phyloP scores from a whole-genome alignment of 164 flowering plant genomes.

The Chimonanthus praecox region DNA sequence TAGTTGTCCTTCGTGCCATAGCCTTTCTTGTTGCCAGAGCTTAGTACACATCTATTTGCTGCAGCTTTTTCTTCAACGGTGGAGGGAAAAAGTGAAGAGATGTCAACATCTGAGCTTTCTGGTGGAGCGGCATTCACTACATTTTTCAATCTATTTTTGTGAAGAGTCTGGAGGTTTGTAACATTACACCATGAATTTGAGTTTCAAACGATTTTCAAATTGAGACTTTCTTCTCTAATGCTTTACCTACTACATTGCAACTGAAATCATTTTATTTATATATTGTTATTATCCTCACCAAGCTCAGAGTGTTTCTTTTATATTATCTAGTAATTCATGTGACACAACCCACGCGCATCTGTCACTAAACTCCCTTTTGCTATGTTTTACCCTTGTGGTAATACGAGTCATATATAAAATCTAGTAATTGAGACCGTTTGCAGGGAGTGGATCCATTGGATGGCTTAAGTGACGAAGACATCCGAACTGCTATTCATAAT shows the following conservation, averaged over 20 bases:
- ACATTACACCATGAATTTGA: background rate
- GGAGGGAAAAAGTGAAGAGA: slow-evolving; percentile 89
- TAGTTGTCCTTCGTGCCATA: background rate
- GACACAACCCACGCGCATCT: background rate
- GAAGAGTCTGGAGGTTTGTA: slow-evolving; percentile 83
- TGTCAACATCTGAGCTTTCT: slow-evolving; percentile 88
- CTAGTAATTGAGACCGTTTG: slow-evolving; percentile 3
- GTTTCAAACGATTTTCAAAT: background rate
- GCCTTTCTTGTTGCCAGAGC: slow-evolving; percentile 3
- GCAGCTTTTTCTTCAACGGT: slow-evolving; percentile 87
- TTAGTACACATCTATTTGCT: slow-evolving; percentile 15
- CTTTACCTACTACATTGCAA: background rate
- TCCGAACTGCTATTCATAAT: slow-evolving; percentile 91
- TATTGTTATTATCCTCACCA: background rate
- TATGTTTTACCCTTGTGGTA: background rate
- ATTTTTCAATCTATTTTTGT: slow-evolving; percentile 91
- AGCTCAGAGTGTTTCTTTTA: background rate
- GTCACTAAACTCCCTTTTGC: background rate
- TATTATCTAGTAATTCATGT: background rate
- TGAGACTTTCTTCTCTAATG: background rate
- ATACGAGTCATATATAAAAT: background rate
- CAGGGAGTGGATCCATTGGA: slow-evolving; percentile 99
- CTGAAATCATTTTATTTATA: background rate
- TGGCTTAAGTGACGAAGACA: slow-evolving; percentile 85
- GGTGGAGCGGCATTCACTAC: slow-evolving; percentile 96